Conservation (phyloP, 495 filamentous ascomycete genomes). For the Penicillium psychrofluorescens region DNA sequence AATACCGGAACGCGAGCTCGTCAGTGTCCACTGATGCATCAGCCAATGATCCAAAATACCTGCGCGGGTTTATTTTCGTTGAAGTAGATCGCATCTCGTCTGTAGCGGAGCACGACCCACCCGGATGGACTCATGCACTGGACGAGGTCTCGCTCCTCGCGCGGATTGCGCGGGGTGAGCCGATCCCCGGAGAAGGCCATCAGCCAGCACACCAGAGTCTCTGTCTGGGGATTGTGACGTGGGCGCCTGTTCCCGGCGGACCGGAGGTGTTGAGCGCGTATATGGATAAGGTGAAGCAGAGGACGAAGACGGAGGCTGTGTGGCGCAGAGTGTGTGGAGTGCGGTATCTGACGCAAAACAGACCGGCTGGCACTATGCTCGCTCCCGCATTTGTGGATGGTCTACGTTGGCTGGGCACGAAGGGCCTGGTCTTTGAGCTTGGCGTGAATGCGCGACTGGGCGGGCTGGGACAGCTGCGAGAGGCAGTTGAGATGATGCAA, state of each 20-base stretch:
- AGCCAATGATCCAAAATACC: slow-evolving; percentile 7
- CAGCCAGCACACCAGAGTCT: slow-evolving; percentile 36
- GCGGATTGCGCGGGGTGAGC: slow-evolving; percentile 53
- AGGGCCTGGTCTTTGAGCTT: slow-evolving; percentile 66
- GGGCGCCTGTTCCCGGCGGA: slow-evolving; percentile 69
- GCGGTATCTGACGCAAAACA: slow-evolving; percentile 74
- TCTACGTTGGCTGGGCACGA: slow-evolving; percentile 58
- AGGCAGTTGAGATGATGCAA: slow-evolving; percentile 65
- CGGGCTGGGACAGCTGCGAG: slow-evolving; percentile 64
- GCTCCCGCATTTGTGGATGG: slow-evolving; percentile 55
- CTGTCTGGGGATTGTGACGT: slow-evolving; percentile 65
- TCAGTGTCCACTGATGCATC: slow-evolving; percentile 3
- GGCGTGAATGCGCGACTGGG: slow-evolving; percentile 67
- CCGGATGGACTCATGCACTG: slow-evolving; percentile 52
- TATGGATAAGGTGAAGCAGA: slow-evolving; percentile 32
- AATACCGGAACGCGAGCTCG: slow-evolving; percentile 40
- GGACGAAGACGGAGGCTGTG: slow-evolving; percentile 23
- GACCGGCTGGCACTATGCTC: slow-evolving; percentile 55
- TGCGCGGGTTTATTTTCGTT: slow-evolving; percentile 69
- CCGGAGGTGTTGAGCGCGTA: slow-evolving; percentile 40
- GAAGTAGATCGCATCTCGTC: slow-evolving; percentile 71
- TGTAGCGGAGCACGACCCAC: slow-evolving; percentile 32
- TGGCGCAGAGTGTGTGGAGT: slow-evolving; percentile 60
- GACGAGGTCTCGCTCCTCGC: slow-evolving; percentile 61
- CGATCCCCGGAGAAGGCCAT: slow-evolving; percentile 55